Evolutionary conservation across 768 basidiomycete genomes (phyloP).

Genomic region (Sporobolomyces phaffii): DNA sequence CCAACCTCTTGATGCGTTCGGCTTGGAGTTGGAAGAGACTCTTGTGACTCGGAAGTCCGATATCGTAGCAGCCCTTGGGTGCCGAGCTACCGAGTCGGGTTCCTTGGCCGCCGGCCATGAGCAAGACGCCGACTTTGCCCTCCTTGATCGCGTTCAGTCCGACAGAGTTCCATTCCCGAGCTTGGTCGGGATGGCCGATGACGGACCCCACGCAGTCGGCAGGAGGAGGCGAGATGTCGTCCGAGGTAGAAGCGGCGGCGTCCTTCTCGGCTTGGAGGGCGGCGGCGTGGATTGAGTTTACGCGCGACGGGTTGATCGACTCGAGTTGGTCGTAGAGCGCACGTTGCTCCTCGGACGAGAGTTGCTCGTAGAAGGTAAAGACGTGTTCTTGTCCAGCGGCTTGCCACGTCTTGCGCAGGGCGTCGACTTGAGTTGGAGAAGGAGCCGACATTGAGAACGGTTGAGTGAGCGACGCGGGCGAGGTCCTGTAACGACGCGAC

Average conservation of each 20-base stretch:
- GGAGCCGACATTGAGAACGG: constrained; percentile 20
- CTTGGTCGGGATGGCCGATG: constrained; percentile 55
- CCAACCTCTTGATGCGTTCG: constrained; percentile 83
- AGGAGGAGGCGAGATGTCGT: constrained; percentile 74
- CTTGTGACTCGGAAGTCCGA: constrained; percentile 86
- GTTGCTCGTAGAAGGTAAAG: constrained; percentile 74
- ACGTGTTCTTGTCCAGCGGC: constrained; percentile 70
- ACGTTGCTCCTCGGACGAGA: constrained; percentile 60
- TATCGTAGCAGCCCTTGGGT: constrained; percentile 98
- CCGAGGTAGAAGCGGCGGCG: constrained; percentile 47
- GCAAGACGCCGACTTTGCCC: constrained; percentile 83
- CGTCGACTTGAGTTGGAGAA: constrained; percentile 4
- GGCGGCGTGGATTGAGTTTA: constrained; percentile 77
- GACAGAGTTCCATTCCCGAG: constrained; percentile 64
- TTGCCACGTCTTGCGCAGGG: constrained; percentile 22
- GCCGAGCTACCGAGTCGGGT: constrained; percentile 84
- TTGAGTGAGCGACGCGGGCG: too few relatives aligned
- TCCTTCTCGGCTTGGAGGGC: constrained; percentile 64
- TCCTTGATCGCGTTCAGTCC: constrained; percentile 75
- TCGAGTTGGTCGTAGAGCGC: constrained; percentile 66
- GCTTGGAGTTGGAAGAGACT: constrained; percentile 95
- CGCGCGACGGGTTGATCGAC: constrained; percentile 76
- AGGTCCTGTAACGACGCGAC: too few relatives aligned
- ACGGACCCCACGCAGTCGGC: constrained; percentile 65
- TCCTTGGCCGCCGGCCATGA: constrained; percentile 98